These are phyloP conservation scores for Thermomyces lanuginosus DNA, from an alignment of 2,329 filamentous ascomycete genomes.

Conservation along the genomic window DNA sequence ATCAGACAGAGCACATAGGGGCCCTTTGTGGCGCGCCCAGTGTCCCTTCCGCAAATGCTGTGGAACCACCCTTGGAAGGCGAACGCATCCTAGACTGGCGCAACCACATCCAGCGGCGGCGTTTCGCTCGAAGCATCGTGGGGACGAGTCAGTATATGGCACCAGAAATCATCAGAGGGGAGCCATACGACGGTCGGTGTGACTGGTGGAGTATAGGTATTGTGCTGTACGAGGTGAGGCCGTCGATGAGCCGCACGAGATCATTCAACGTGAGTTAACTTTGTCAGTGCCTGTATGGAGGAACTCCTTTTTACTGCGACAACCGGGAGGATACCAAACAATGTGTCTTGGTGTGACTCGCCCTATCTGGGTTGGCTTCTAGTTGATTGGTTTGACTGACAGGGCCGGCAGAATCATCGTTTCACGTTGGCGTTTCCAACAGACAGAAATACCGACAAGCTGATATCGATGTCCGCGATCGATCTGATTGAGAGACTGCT, in stretches of 20 bases:
- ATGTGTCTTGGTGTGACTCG: conserved; percentile 54
- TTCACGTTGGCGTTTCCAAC: conserved; percentile 54
- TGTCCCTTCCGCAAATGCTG: conserved; percentile 9
- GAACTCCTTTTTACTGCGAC: conserved; percentile 74
- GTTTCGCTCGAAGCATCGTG: conserved; percentile 68
- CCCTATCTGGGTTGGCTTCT: neutral
- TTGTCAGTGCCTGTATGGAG: conserved; percentile 65
- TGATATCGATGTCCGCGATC: conserved; percentile 54
- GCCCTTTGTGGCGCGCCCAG: conserved; percentile 10
- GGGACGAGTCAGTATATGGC: conserved; percentile 98
- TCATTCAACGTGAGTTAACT: neutral
- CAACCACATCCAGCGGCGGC: conserved; percentile 50
- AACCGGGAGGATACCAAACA: conserved; percentile 69
- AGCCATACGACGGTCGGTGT: conserved; percentile 77
- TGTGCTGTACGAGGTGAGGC: conserved; percentile 62
- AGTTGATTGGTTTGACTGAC: conserved; percentile 1
- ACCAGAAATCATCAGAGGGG: conserved; percentile 71
- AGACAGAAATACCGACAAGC: conserved; percentile 33
- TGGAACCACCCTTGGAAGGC: conserved; percentile 12
- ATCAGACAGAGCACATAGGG: conserved; percentile 40
- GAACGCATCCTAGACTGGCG: conserved; percentile 52
- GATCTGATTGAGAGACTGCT: conserved; percentile 60
- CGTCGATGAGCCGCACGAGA: conserved; percentile 3
- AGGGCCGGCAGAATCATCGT: conserved; percentile 46
- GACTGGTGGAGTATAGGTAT: conserved; percentile 96